Base-by-base conservation (phyloP, 2,329 filamentous ascomycete species). In the Fusarium proliferatum region DNA sequence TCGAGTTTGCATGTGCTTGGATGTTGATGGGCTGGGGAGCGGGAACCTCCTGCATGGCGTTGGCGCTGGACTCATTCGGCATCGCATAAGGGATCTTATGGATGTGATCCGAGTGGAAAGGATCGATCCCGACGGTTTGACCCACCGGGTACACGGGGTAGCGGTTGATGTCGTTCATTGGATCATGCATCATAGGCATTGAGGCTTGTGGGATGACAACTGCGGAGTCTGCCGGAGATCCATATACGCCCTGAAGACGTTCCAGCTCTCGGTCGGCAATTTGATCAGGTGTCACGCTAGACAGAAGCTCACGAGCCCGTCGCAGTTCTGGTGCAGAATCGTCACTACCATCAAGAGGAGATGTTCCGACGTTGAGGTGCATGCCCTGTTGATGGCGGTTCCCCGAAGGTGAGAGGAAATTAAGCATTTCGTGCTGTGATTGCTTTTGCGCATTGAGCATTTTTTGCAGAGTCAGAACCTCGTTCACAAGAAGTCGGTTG, bases 21-120 rank as follows among this genome's bases (percentile, higher is more conserved):
- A 61, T 77, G 65, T 73, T 81, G 72, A 80, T 79, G 42, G 77
- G 76, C 26, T 80, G 77, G 21, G 85, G 82, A n/a, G 84, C 79
- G 68, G 84, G 81, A 61, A 87, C 82, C 23, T 82, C 80, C 55
- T 84, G 80, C 75, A 79, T 71, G 34, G 73, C 69, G 46, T 76
- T 76, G 38, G 71, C 75, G 51, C 80, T 85, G 5, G 86, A 84
- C 57, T 87, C 86, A 65, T 93, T 94, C 6, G 93, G 87, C 21
- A 85, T 82, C 89, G 94, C 83, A 80, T 97, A 98, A 1, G 95
- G 94, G 63, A 98, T 97, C 80, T 97, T 97, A 84, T 96, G 91
- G 79, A 98, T 94, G 79, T 98, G 95, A 77, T 98, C 95, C 76
- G 94, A 93, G 80, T 96, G 95, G 88, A 97, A 96, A 3, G 96